These are phyloP conservation scores for Tolypocladium nubicola DNA, from an alignment of 2,329 filamentous ascomycete genomes.

Conservation along the genomic window DNA sequence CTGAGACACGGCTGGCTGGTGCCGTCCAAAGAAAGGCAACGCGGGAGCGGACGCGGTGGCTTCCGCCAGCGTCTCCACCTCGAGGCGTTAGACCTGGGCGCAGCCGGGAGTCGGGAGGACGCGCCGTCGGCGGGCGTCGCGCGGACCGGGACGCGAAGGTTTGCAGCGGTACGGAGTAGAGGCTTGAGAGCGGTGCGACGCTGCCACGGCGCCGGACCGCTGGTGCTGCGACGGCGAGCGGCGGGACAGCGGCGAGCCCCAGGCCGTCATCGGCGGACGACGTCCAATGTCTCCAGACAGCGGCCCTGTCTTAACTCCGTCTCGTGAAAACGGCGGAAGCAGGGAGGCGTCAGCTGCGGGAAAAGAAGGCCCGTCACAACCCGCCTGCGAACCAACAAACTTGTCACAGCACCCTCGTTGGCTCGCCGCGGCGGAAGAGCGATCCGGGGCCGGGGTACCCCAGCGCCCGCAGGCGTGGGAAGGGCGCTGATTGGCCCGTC, in stretches of 20 bases:
- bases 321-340: neutral
- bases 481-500: neutral
- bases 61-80: neutral
- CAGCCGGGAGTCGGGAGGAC: neutral
- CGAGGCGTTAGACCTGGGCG: neutral
- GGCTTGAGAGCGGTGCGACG: neutral
- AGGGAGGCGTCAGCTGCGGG: neutral
- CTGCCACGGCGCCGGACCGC: too few relatives aligned
- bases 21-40: too few relatives aligned
- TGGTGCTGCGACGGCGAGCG: too few relatives aligned
- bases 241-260: too few relatives aligned
- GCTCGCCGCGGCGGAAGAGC: neutral
- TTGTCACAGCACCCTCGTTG: neutral
- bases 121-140: neutral
- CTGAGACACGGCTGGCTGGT: neutral
- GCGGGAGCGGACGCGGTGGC: neutral
- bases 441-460: neutral
- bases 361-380: neutral
- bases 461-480: neutral
- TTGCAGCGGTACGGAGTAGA: too few relatives aligned
- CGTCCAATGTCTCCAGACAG: too few relatives aligned
- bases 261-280: too few relatives aligned
- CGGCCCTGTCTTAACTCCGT: neutral
- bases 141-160: neutral
- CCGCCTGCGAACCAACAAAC: neutral